Conservation (phyloP, 202 grass and related monocot genomes). For the Panicum hallii region DNA sequence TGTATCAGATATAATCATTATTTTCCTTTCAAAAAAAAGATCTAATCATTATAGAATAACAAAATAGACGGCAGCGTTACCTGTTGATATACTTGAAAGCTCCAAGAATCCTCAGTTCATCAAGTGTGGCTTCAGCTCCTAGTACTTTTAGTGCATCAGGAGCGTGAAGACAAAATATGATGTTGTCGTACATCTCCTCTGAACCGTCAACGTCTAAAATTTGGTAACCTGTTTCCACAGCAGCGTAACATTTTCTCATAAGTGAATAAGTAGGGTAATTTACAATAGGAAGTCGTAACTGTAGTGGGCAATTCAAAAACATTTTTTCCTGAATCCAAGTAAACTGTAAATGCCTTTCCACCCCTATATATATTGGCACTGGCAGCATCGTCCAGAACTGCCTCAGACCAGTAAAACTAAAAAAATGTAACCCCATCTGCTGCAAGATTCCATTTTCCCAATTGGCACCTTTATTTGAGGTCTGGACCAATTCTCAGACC, state of each 20-base stretch:
- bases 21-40: too few relatives aligned
- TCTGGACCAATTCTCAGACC: background rate
- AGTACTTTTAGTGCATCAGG: slow-evolving; percentile 71
- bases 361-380: too few relatives aligned
- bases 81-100: slow-evolving; percentile 73
- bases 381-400: background rate
- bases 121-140: slow-evolving; percentile 62
- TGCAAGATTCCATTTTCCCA: background rate
- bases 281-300: background rate
- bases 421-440: background rate
- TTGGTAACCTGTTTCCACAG: background rate
- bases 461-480: background rate
- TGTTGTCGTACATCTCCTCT: slow-evolving; percentile 59
- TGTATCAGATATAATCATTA: background rate
- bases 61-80: background rate
- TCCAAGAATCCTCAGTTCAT: slow-evolving; percentile 62
- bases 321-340: background rate
- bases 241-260: background rate
- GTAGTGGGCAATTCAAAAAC: background rate
- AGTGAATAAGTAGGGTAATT: background rate
- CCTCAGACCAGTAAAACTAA: background rate
- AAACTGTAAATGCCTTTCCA: background rate
- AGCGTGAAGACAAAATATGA: slow-evolving; percentile 65
- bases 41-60: background rate
- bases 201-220: slow-evolving; percentile 20